A percentile compares a stretch with the other conserved stretches of the same genome.
These are phyloP conservation scores for Silene noctiflora DNA, from an alignment of 179 eudicot genomes.

Conservation along the genomic window DNA sequence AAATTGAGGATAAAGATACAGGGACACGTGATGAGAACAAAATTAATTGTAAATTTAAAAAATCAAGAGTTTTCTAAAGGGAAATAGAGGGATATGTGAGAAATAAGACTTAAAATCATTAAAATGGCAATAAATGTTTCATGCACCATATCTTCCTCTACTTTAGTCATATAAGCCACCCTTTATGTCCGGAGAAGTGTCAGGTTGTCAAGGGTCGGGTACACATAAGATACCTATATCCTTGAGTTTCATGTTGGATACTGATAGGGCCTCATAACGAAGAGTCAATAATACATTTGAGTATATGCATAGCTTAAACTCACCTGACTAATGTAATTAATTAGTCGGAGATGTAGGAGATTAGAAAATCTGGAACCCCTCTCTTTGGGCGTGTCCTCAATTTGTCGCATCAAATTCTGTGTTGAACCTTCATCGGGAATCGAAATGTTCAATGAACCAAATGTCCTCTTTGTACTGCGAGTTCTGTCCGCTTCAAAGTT, in stretches of 20 bases:
- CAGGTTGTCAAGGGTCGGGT: neutral
- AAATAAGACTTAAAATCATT: too few relatives aligned
- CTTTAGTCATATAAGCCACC: neutral
- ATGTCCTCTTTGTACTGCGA: conserved; percentile 48
- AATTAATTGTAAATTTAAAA: too few relatives aligned
- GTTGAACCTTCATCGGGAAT: conserved; percentile 39
- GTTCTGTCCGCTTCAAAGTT: conserved; percentile 38
- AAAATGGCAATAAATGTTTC: neutral
- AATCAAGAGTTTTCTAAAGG: too few relatives aligned
- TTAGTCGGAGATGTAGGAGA: conserved; percentile 31
- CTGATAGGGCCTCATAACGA: neutral
- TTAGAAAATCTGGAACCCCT: conserved; percentile 45
- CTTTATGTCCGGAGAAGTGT: neutral
- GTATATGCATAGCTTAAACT: conserved; percentile 19
- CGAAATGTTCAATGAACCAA: conserved; percentile 41
- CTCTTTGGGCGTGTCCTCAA: conserved; percentile 62
- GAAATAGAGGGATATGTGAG: neutral
- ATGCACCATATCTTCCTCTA: neutral
- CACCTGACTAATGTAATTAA: conserved; percentile 55
- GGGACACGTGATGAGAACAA: too few relatives aligned
- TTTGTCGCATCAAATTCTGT: conserved; percentile 23
- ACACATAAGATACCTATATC: neutral
- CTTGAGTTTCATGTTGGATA: neutral
- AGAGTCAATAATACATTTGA: neutral
- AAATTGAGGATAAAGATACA: too few relatives aligned